Evolutionary conservation across 2,329 filamentous ascomycete species (phyloP).

Genomic region (Hypoxylon sp.): DNA sequence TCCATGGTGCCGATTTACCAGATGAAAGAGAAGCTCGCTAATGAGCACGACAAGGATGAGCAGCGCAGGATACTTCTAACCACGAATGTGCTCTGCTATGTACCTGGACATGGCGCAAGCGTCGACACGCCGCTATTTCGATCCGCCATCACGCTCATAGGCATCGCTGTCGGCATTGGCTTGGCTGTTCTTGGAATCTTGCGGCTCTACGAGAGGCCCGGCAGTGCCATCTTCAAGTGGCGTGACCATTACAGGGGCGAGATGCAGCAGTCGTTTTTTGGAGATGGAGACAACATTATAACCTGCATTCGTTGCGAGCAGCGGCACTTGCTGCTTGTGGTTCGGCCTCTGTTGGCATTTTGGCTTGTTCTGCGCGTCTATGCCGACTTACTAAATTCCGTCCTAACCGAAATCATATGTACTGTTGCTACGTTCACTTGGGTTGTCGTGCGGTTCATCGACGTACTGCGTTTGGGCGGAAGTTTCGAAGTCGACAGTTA

Average conservation of each 20-base stretch:
- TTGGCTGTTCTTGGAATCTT: slow-evolving; percentile 34
- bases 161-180: slow-evolving; percentile 30
- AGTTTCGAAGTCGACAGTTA: slow-evolving; percentile 25
- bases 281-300: slow-evolving; percentile 38
- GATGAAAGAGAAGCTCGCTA: slow-evolving; percentile 42
- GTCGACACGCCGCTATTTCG: slow-evolving; percentile 37
- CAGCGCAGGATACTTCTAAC: slow-evolving; percentile 39
- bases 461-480: slow-evolving; percentile 38
- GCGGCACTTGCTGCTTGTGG: slow-evolving; percentile 46
- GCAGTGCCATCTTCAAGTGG: slow-evolving; percentile 45
- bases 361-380: slow-evolving; percentile 50
- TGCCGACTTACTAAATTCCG: slow-evolving; percentile 46
- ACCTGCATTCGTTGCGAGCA: slow-evolving; percentile 51
- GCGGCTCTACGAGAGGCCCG: slow-evolving; percentile 40
- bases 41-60: slow-evolving; percentile 33
- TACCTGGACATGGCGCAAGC: slow-evolving; percentile 38
- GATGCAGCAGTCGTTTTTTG: slow-evolving; percentile 42
- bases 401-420: slow-evolving; percentile 44
- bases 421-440: slow-evolving; percentile 41
- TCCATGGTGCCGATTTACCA: slow-evolving; percentile 49
- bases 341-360: slow-evolving; percentile 46
- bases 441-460: slow-evolving; percentile 44
- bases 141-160: slow-evolving; percentile 34
- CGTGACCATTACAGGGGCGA: slow-evolving; percentile 46
- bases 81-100: slow-evolving; percentile 47